Base-by-base conservation (phyloP, 257 asterid species). In the Penstemon newberryi region DNA sequence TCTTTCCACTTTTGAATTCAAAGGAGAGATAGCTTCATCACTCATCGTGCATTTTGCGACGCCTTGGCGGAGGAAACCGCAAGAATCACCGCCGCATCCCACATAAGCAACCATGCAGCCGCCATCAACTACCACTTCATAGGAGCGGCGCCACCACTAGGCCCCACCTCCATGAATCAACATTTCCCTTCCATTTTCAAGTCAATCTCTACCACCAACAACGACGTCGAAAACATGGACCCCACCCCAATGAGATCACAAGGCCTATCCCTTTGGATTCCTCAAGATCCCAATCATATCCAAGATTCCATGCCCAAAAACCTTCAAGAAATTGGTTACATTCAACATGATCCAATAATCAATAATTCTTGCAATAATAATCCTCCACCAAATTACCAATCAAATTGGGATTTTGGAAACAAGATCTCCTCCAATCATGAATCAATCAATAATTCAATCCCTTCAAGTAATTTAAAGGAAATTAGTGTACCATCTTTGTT, bases 11-110 rank as follows among this genome's bases (percentile, higher is more conserved):
- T 49, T 72, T 52, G 4, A 15, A 5, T 54, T 68, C 12, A 42
- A 75, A 92, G 98, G 90, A 73, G 96, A 67, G 98, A 92, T 56
- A 92, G 98, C 82, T 92, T 92, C 83, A 87, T 87, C 78, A 92
- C 97, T 36, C 98, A 92, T 67, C 83, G 98, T 61, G 98, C 98
- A 6, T 92, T 92, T 70, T 92, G 98, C 65, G 98, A 92, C 37
- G 98, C 97, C 70, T 69, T 92, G 65, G 96, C 96, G 0, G 96
- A 87, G 76, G 98, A 92, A 76, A 90, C 97, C 0, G 97, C 97
- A 25, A 80, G 96, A 80, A 67, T 89, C 58, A 80, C 87, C 33
- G 92, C 96, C 37, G 87, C 91, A 38, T 73, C 96, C 9, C 85
- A 79, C 74, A 70, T 78, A 78, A 80, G 70, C 64, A 66, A 53